Conservation (phyloP, 164 flowering plant genomes). For the Pachysandra terminalis region DNA sequence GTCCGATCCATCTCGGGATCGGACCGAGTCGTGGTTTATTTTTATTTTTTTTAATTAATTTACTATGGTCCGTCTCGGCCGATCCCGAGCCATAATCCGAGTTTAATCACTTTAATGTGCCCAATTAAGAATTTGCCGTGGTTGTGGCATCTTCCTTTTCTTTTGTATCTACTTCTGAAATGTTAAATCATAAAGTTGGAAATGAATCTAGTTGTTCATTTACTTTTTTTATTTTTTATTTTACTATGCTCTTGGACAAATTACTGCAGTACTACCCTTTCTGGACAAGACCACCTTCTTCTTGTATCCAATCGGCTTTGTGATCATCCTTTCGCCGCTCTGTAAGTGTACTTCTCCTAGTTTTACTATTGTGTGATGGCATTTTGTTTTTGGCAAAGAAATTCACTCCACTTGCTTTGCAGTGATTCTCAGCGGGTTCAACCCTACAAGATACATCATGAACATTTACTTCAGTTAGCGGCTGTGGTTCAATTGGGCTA, state of each 20-base stretch:
- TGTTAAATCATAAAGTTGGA: no score
- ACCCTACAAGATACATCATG: slow-evolving; percentile 90
- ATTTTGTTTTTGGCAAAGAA: background rate
- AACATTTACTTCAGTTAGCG: slow-evolving; percentile 73
- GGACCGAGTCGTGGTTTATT: no score
- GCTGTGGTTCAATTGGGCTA: slow-evolving; percentile 19
- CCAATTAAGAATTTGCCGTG: background rate
- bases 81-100: no score
- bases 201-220: no score
- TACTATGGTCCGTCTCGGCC: no score
- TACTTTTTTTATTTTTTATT: no score
- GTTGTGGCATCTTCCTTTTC: background rate
- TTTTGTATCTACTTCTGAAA: background rate
- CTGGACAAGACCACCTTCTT: slow-evolving; percentile 92
- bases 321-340: slow-evolving; percentile 75
- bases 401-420: slow-evolving; percentile 19
- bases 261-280: slow-evolving; percentile 80
- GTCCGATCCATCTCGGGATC: no score
- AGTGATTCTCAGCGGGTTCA: slow-evolving; percentile 91
- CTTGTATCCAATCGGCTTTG: slow-evolving; percentile 88
- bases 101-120: no score
- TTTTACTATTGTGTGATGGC: background rate
- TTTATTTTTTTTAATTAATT: no score
- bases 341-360: slow-evolving; percentile 52
- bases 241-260: background rate